Conservation (phyloP, 306 rosid genomes). For the Carpinus fangiana region DNA sequence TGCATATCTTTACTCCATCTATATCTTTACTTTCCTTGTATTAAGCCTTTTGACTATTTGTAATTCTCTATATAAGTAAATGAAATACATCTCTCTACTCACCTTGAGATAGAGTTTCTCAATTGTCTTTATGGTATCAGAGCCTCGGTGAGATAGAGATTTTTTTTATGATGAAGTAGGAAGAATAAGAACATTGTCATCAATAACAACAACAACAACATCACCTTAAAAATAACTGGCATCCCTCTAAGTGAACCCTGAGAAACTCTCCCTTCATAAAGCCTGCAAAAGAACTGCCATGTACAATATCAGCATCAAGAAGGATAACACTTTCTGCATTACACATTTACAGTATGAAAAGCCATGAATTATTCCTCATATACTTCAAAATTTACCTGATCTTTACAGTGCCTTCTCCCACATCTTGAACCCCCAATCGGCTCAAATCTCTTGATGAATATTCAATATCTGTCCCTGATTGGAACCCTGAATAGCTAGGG, state of each 20-base stretch:
- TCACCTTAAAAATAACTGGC: constrained; percentile 77
- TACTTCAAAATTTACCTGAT: constrained; percentile 51
- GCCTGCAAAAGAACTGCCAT: constrained; percentile 75
- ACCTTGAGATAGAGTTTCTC: too few species aligned
- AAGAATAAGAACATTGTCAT: not conserved
- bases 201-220: not conserved
- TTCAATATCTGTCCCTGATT: constrained; percentile 40
- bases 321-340: not conserved
- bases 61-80: too few species aligned
- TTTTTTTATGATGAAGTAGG: not conserved
- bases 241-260: constrained; percentile 72
- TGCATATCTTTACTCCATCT: too few species aligned
- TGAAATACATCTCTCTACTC: too few species aligned
- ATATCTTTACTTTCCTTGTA: too few species aligned
- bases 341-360: not conserved
- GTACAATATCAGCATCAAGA: constrained; percentile 47
- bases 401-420: constrained; percentile 86
- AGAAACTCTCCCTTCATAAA: constrained; percentile 90
- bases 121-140: too few species aligned
- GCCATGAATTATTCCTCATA: not conserved
- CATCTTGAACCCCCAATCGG: constrained; percentile 70
- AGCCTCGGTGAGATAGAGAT: too few species aligned
- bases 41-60: too few species aligned
- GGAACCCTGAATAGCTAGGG: constrained; percentile 58
- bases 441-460: constrained; percentile 54